Base-by-base conservation (phyloP, 1,284 basidiomycete genomes). In the Coniferiporia weirii region DNA sequence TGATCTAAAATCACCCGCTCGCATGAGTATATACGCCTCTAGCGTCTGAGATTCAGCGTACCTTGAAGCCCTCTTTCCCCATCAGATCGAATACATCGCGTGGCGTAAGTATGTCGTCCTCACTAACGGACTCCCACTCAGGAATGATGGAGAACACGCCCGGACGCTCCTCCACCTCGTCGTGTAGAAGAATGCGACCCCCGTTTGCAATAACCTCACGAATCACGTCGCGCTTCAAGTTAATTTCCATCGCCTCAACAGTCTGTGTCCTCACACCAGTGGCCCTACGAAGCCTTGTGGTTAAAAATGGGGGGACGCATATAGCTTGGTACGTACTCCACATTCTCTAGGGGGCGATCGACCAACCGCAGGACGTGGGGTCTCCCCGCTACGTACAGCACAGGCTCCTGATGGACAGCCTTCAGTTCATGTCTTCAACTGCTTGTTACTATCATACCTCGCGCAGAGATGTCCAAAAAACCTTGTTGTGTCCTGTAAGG, bases 331-430 rank as follows among this genome's bases (percentile, higher is more conserved):
- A 70, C 87, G 72, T 72, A 93, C 91, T 95, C 91, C 57, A 98
- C 91, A 65, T 98, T 98, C 70, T 93, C 91, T 13, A 98, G 74
- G 0, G 95, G 95, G 57, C 85, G 84, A 70, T 95, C 89, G 7
- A 95, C 82, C 0, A 98, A 79, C n/a, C 97, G 88, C 38, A 99
- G 77, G 10, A 99, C 94, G 70, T 96, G 93, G 0, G 96, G 96
- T 54, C 92, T 81, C 8, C 94, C 94, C 38, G 89, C 85, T 48
- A 96, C 81, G 66, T 95, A 97, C 53, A 98, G 79, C 3, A 99
- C 96, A 12, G 97, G 96, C 76, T 98, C 97, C 85, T 94, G 63
- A 8, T 12, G 38, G 15, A 65, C 36, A 20, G 59, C 46, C 48
- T 51, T 9, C 9, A 8, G 17, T 6, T 22, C 4, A 32, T 43